Evolutionary conservation across 73 alveolate species (phyloP), one percentile per base, ranked within the genome.

Genomic region (Paramecium tetraurelia): DNA sequence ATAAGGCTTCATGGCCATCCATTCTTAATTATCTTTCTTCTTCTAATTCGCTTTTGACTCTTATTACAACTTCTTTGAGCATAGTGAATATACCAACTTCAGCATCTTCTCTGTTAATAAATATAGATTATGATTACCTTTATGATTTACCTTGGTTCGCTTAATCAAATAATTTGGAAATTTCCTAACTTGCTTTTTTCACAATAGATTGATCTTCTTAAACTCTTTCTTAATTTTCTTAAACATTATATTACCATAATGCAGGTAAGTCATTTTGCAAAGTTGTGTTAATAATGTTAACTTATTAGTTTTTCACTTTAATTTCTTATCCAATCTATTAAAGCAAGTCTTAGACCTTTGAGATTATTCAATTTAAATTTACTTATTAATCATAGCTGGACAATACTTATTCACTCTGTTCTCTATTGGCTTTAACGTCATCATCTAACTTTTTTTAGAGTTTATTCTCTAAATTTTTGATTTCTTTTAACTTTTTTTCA

Each of bases 1-100:
- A 48, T 14, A 80, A 14, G 44, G 90, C 90, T 80, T 80, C 90
- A 80, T 80, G 90, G 43, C 90, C 90, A 24, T 80, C 76, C 50
- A 27, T 24, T 80, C 90, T 80, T 31, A 27, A 31, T 80, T 43
- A 27, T 80, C 75, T 10, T 22, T 80, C 90, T 21, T 80, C 90
- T 80, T 80, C 90, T 21, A 80, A 31, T 43, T 80, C 90, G 10
- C 90, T 48, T 35, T 80, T 80, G 20, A 80, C 90, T 48, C 90
- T 80, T 7, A 80, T 21, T 9, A 80, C 90, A 44, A 80, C 76
- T 11, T 80, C 90, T 80, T 80, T 80, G 10, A 80, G 29, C 90
- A 80, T 80, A 1, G 70, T 20, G 18, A 80, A 80, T 63, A 80
- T 80, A 2, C 76, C 72, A 10, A 44, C 35, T 48, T 80, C 90